Evolutionary conservation across 2,329 filamentous ascomycete genomes (phyloP), one percentile per base, ranked within the genome.

Genomic region (Colletotrichum agaves): DNA sequence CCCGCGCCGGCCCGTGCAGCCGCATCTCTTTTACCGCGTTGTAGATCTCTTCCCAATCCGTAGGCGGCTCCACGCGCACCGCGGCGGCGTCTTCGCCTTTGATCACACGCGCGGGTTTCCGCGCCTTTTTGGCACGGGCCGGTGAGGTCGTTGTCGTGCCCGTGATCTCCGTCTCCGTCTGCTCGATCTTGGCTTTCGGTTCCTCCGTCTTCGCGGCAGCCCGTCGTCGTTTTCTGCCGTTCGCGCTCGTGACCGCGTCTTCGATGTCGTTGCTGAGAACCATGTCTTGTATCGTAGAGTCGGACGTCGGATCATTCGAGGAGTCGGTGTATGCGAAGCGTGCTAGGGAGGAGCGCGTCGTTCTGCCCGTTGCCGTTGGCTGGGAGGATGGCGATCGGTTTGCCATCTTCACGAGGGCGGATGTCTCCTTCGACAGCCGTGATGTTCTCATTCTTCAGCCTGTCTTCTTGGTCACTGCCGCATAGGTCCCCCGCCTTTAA

Each of bases 1-100:
- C 79, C 82, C 87, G 76, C 76, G 91, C 80, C 80, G 79, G 75
- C 3, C 84, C 85, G 0, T 80, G 76, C 4, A 79, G 77, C 2
- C 89, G 90, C 94, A 98, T 98, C 74, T 88, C 86, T 74, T 91
- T 90, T 49, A 97, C 91, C 0, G 88, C 81, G 37, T 85, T 80
- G 80, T 98, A 99, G 64, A 97, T 89, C 63, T 90, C 87, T 70
- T 93, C 89, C 96, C 96, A 98, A 76, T 94, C 89, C 0, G 89
- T 84, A 0, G 94, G 94, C 1, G 93, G 88, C n/a, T 79, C 76
- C 27, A 81, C 75, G 17, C 74, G 77, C 19, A 77, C 74, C 19
- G 77, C 74, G 69, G 84, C 78, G 19, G 77, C 74, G 69, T 84
- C 78, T 47, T 78, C 77, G 23, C 80, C 75, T 68, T 80, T 79